Evolutionary conservation across 805 yeast species (phyloP), one percentile per base, ranked within the genome.

Genomic region (Cyberlindnera americana): DNA sequence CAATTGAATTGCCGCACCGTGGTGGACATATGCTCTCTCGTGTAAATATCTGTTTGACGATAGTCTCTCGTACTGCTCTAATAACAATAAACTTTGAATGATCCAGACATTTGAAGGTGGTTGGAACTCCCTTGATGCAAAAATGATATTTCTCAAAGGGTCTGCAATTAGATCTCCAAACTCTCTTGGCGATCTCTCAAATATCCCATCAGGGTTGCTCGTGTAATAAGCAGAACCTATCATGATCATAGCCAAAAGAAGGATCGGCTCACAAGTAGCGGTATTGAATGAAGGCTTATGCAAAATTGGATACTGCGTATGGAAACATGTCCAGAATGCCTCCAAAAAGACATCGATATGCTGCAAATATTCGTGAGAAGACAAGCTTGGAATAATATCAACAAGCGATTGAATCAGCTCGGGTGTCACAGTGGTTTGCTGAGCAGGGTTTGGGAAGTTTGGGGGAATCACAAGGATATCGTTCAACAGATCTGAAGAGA

Each of bases 21-120:
- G 96, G 56, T 88, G 95, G 16, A 88, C 65, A 59, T 83, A 91
- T 0, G 87, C 84, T 34, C 96, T 62, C 61, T 87, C 96, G 57
- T 87, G 96, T 51, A 84, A 60, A 29, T 65, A 64, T 50, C 96
- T 65, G 32, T 76, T 73, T 0, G 87, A 68, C 49, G 83, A 79
- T 44, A 82, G 73, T 62, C 87, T 84, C 57, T 87, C 96, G 54
- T 78, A 81, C 63, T 81, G 78, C 54, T 87, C 95, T n/a, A 88
- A 58, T 46, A 88, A 57, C 40, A 83, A 60, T 46, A 87, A 67
- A 49, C 86, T 70, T 59, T 88, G 96, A 34, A 88, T 68, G 9
- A 87, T 75, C 82, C 90, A 87, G 8, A 83, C 65, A 46, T 71
- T 71, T 0, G 88, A 82, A 1, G 95, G 95, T 1, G 95, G 82